These are phyloP conservation scores for Neltuma alba DNA, from an alignment of 306 rosid genomes.

Conservation along the genomic window DNA sequence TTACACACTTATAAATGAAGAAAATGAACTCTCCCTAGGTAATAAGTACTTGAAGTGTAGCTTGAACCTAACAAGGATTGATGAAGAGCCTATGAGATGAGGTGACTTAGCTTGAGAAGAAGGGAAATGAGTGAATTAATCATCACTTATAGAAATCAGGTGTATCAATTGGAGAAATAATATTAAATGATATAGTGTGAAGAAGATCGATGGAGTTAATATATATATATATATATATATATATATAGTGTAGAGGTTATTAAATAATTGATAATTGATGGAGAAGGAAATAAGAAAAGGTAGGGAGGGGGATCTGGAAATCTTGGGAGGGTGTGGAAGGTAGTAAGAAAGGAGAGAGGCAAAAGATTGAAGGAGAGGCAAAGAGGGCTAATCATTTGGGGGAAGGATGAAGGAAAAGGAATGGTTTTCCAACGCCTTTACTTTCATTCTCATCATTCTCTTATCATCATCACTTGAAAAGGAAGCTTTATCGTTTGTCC, in stretches of 20 bases:
- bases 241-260: background rate
- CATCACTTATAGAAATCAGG: no score
- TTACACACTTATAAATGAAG: no score
- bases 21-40: no score
- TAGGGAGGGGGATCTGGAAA: background rate
- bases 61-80: no score
- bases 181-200: no score
- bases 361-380: conserved; percentile 45
- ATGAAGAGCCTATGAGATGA: no score
- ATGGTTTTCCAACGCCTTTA: conserved; percentile 50
- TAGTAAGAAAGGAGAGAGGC: conserved; percentile 34
- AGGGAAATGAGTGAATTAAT: no score
- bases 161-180: no score
- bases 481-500: conserved; percentile 73
- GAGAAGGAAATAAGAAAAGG: background rate
- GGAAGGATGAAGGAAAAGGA: conserved; percentile 51
- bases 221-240: no score
- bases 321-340: background rate
- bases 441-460: conserved; percentile 69
- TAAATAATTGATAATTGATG: background rate
- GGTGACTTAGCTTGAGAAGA: background rate
- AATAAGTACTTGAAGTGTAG: background rate
- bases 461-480: conserved; percentile 68
- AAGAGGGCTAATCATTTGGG: conserved; percentile 63
- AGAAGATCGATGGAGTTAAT: no score